Percentiles rank a stretch among this genome's conserved stretches.
Conservation (phyloP, 371 early-diverging fungal genomes). For the Massospora cicadina region DNA sequence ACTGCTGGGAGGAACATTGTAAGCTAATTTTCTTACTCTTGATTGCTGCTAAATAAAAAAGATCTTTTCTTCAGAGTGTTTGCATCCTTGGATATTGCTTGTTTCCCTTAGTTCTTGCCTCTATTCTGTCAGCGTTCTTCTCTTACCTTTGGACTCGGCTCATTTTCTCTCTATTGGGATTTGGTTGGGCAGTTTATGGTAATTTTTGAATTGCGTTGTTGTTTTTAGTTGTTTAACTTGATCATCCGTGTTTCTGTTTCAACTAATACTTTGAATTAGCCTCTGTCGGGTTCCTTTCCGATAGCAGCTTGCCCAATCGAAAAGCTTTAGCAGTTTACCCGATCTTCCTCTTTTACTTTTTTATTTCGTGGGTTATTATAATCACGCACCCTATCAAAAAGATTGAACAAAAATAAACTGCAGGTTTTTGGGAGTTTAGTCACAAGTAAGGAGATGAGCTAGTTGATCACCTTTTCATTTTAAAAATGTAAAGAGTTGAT, state of each 20-base stretch:
- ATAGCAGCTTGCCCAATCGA: conserved; percentile 59
- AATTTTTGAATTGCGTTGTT: conserved; percentile 9
- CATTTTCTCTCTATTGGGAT: conserved; percentile 45
- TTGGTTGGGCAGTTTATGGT: conserved; percentile 76
- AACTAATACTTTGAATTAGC: conserved; percentile 25
- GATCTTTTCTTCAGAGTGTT: conserved; percentile 85
- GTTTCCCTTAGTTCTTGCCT: conserved; percentile 71
- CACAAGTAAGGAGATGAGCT: too few species aligned
- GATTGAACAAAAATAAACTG: too few species aligned
- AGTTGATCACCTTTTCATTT: too few species aligned
- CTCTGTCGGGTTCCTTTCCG: conserved; percentile 71
- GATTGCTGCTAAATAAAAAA: conserved; percentile 14
- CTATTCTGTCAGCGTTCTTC: conserved; percentile 47
- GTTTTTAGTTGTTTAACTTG: neutral
- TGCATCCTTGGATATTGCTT: conserved; percentile 92
- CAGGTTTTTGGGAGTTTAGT: too few species aligned
- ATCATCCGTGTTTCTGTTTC: neutral
- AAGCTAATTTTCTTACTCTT: conserved; percentile 9
- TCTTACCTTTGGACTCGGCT: conserved; percentile 41
- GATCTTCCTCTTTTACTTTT: conserved; percentile 77
- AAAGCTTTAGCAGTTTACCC: conserved; percentile 79
- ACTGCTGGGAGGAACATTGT: conserved; percentile 79
- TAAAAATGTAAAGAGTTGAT: too few species aligned
- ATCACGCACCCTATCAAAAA: conserved; percentile 27
- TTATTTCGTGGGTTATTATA: conserved; percentile 77